These are phyloP conservation scores for Paradendryphiella salina DNA, from an alignment of 2,329 filamentous ascomycete genomes.

Conservation along the genomic window DNA sequence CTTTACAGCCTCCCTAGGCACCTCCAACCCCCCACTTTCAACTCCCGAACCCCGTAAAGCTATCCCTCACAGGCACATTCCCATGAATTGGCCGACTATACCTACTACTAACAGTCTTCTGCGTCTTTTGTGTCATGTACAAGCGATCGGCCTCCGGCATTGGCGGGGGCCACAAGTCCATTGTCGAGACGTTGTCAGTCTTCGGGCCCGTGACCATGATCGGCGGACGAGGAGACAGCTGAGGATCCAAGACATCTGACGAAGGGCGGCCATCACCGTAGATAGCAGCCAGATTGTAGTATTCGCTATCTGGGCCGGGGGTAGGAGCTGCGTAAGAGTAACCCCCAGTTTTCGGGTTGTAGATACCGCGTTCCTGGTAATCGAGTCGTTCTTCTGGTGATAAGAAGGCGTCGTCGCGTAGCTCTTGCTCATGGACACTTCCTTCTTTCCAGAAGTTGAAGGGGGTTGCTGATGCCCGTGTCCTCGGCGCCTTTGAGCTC, in stretches of 20 bases:
- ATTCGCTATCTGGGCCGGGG: neutral
- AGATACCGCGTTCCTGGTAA: slow-evolving; percentile 17
- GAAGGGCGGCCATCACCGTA: slow-evolving; percentile 13
- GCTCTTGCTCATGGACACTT: neutral
- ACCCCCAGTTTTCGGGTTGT: slow-evolving; percentile 7
- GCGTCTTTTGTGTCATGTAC: neutral
- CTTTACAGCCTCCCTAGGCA: no score
- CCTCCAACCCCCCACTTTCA: neutral
- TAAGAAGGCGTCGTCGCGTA: neutral
- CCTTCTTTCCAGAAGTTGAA: slow-evolving; percentile 30
- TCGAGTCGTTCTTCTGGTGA: slow-evolving; percentile 7
- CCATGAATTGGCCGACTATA: slow-evolving; percentile 12
- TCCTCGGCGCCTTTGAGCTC: slow-evolving; percentile 28
- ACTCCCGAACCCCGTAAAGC: slow-evolving; percentile 5
- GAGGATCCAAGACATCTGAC: slow-evolving; percentile 14
- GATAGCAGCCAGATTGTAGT: neutral
- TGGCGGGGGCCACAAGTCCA: slow-evolving; percentile 18
- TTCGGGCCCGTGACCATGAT: slow-evolving; percentile 11
- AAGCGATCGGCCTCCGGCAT: slow-evolving; percentile 6
- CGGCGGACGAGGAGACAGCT: slow-evolving; percentile 2
- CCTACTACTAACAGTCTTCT: slow-evolving; percentile 1
- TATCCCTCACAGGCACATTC: slow-evolving; percentile 9
- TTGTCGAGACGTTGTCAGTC: slow-evolving; percentile 13
- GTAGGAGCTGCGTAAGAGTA: neutral
- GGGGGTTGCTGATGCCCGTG: slow-evolving; percentile 26